phyloP scores from a whole-genome alignment of 2,329 filamentous ascomycete genomes.

The Colletotrichum sp. region DNA sequence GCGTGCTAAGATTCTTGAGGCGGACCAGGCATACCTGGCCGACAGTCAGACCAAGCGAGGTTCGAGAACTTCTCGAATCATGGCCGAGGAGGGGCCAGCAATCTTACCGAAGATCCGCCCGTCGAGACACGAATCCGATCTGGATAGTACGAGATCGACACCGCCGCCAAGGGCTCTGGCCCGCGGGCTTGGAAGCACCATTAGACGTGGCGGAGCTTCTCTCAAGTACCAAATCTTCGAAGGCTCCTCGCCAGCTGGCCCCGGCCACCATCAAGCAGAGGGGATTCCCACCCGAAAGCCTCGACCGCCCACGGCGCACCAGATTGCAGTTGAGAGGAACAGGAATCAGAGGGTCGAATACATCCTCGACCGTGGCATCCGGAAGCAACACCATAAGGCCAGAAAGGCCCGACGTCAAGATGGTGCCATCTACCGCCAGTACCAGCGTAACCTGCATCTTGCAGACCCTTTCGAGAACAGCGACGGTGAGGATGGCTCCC shows the following conservation, averaged over 20 bases:
- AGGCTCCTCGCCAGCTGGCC: constrained; percentile 62
- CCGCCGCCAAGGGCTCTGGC: constrained; percentile 40
- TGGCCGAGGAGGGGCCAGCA: constrained; percentile 59
- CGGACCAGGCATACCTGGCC: constrained; percentile 73
- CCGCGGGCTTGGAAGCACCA: constrained; percentile 28
- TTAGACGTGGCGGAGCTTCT: constrained; percentile 45
- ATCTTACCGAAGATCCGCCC: constrained; percentile 68
- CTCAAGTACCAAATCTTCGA: constrained; percentile 67
- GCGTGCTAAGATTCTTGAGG: constrained; percentile 75
- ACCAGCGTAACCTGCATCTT: constrained; percentile 65
- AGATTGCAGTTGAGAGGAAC: constrained; percentile 81
- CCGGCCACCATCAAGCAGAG: constrained; percentile 57
- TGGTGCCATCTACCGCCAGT: constrained; percentile 70
- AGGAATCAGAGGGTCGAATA: constrained; percentile 81
- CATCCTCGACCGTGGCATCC: constrained; percentile 77
- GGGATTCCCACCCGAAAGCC: constrained; percentile 66
- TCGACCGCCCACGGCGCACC: constrained; percentile 80
- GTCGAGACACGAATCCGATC: constrained; percentile 61
- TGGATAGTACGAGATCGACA: constrained; percentile 50
- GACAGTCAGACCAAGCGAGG: constrained; percentile 65
- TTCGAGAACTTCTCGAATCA: constrained; percentile 38
- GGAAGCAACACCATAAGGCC: constrained; percentile 67
- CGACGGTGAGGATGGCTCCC: constrained; percentile 58
- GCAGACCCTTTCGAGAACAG: constrained; percentile 65
- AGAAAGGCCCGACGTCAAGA: constrained; percentile 67